Base-by-base conservation (phyloP, 305 asterid genomes). In the Solanum hybrid region DNA sequence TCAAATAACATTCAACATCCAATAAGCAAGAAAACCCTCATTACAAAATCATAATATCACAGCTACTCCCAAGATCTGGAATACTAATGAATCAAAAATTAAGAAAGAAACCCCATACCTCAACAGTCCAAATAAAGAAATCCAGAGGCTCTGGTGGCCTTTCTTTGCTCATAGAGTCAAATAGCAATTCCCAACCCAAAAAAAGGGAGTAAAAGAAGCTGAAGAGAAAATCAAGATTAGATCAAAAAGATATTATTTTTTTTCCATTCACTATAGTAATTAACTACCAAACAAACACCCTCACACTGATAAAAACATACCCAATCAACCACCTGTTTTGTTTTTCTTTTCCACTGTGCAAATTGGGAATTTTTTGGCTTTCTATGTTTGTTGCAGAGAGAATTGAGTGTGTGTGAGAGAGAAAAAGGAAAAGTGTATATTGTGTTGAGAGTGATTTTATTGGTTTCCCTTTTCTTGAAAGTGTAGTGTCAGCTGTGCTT, bases 81-180 rank as follows among this genome's bases (percentile, higher is more conserved):
- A 28, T 8, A 40, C 31, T 28, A n/a, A 82, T 9, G 14, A 90
- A 90, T 34, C 46, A 51, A 61, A 90, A 67, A 57, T 42, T 33
- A 88, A 31, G 67, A 37, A 40, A 26, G 36, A 57, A 89, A 46
- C 11, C 20, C 13, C 35, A 26, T 94, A 96, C 99, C 98, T 95
- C 98, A 92, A 95, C 96, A 86, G 99, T 95, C 99, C 99, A 96
- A 87, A 96, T 95, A 89, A 96, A 96, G 95, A 96, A 96, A 95
- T 96, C 98, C 90, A 96, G 97, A 42, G 99, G 98, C 95, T 95
- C 99, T 34, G 98, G 98, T 36, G 97, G 95, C 93, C 90, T 93
- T 87, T 92, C 96, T 91, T 93, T 96, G 94, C 93, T 96, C 99
- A 97, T 97, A 85, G 91, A 80, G 80, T 81, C 91, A 86, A 91